Conservation (phyloP, 345 rosid species). For the Gossypium ekmanianum region DNA sequence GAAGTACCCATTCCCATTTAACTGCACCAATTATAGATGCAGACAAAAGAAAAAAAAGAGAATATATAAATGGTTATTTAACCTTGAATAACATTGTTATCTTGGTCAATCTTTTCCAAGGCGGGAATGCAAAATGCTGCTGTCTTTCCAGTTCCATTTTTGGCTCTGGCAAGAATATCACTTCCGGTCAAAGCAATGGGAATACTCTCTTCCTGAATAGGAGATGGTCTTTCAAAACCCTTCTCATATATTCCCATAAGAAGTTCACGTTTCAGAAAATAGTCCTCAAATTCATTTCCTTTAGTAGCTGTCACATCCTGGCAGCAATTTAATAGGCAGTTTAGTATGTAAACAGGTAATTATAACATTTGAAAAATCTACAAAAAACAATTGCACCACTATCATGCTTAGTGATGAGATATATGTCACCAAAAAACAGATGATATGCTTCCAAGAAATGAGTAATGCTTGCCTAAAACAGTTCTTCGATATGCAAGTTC, state of each 20-base stretch:
- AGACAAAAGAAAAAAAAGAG: not conserved
- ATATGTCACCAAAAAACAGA: not conserved
- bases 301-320: slow-evolving; percentile 99
- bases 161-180: slow-evolving; percentile 98
- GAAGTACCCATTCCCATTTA: not conserved
- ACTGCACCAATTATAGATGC: not conserved
- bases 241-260: slow-evolving; percentile 98
- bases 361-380: not conserved
- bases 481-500: not conserved
- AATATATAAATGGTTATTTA: slow-evolving; percentile 10
- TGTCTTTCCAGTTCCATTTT: slow-evolving; percentile 98
- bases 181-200: slow-evolving; percentile 99
- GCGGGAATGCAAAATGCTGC: slow-evolving; percentile 99
- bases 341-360: not conserved
- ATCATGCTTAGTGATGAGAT: not conserved
- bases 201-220: slow-evolving; percentile 99
- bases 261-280: slow-evolving; percentile 88
- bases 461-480: not conserved
- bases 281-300: slow-evolving; percentile 98
- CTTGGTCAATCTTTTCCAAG: slow-evolving; percentile 94
- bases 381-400: not conserved
- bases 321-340: slow-evolving; percentile 6
- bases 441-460: not conserved
- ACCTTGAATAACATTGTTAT: slow-evolving; percentile 96
- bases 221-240: slow-evolving; percentile 99